Evolutionary conservation across 306 rosid species (phyloP), one percentile per base, ranked within the genome.

Genomic region (Inga laurina): DNA sequence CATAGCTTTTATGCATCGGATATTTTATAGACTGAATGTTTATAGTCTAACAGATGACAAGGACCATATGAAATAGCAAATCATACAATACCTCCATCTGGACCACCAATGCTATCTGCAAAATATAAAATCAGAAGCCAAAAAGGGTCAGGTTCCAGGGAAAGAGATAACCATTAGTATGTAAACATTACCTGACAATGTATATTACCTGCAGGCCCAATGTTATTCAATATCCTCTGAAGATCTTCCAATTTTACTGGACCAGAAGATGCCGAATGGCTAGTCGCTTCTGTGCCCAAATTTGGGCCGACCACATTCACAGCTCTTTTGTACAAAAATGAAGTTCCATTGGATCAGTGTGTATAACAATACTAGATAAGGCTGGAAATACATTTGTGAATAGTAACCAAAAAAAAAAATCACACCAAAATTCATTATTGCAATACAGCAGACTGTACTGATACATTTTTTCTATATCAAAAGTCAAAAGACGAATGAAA

Each of bases 211-310:
- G 94, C 84, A 75, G 93, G 90, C 51, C 85, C 97, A 27, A 95
- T 90, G 91, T 88, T 92, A 78, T 91, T 90, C 89, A 95, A 84
- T 86, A 95, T 90, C 82, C 94, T 94, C 82, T 87, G 97, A 77
- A 95, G 93, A 90, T 93, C 97, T 85, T 87, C 97, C 88, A 95
- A 85, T 81, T 88, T 95, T 84, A 95, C 99, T 0, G 94, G 96
- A 68, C 96, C 93, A 32, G 94, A 85, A 57, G 98, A 91, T 7
- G 90, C 79, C 27, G 75, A 90, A 82, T 88, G 89, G 45, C 93
- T 87, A 46, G 87, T 87, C 65, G 82, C 91, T 80, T 92, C 97
- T 49, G 87, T 85, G 69, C 93, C 88, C 62, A 88, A 80, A 86
- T 88, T 90, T 82, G 94, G 87, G 82, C 84, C 82, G 81, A 89